Conservation (phyloP, 495 filamentous ascomycete genomes). For the Evernia prunastri region DNA sequence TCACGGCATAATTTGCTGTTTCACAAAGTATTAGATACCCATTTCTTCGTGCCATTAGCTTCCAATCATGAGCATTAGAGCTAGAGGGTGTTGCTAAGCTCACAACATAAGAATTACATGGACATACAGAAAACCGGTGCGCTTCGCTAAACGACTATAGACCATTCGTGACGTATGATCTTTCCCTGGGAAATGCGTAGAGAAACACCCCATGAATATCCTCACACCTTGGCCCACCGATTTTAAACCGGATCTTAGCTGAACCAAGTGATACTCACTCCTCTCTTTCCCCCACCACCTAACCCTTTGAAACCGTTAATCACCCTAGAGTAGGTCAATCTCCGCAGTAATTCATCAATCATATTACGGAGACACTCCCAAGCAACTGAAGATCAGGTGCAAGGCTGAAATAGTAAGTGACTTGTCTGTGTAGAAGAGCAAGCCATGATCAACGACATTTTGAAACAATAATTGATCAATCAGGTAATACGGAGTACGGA, state of each 20-base stretch:
- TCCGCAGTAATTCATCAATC: no score
- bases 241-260: no score
- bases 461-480: no score
- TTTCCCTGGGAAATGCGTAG: not conserved
- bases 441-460: not conserved
- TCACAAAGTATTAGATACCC: constrained; percentile 5
- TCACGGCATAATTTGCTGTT: not conserved
- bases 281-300: no score
- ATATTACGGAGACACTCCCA: not conserved
- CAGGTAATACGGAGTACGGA: no score
- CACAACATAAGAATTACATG: not conserved
- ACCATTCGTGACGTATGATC: not conserved
- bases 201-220: not conserved
- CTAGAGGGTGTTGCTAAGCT: not conserved
- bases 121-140: not conserved
- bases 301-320: no score
- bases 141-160: not conserved
- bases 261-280: no score
- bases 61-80: not conserved
- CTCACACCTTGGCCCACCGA: no score
- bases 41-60: not conserved
- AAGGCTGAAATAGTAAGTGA: not conserved
- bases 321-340: no score
- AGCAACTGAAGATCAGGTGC: not conserved
- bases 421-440: not conserved